These are phyloP conservation scores for Termitomyces sp. DNA, from an alignment of 768 basidiomycete genomes.

Conservation along the genomic window DNA sequence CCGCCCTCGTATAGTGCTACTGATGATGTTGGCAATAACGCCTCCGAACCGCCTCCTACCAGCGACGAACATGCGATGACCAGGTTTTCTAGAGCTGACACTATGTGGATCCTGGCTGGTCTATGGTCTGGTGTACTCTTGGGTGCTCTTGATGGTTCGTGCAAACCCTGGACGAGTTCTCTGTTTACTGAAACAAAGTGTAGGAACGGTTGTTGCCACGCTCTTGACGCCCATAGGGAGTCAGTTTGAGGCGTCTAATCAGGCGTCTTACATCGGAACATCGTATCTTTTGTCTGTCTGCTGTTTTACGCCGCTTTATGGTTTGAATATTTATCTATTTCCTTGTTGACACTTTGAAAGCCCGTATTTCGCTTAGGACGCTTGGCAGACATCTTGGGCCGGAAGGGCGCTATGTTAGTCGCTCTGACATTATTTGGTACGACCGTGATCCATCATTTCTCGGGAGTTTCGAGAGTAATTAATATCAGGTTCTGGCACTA, in stretches of 20 bases:
- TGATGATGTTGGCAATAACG: constrained; percentile 32
- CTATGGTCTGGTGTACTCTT: constrained; percentile 84
- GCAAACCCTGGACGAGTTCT: constrained; percentile 7
- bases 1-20: constrained; percentile 46
- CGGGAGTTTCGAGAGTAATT: constrained; percentile 7
- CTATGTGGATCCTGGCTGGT: constrained; percentile 69
- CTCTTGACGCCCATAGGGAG: constrained; percentile 83
- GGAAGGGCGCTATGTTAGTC: constrained; percentile 84
- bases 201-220: constrained; percentile 86
- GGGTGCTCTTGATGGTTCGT: constrained; percentile 78
- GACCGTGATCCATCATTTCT: constrained; percentile 11
- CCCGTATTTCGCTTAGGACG: constrained; percentile 49
- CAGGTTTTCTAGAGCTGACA: constrained; percentile 50
- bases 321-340: constrained; percentile 33
- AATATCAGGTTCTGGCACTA: constrained; percentile 68
- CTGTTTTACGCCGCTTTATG: constrained; percentile 89
- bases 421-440: constrained; percentile 81
- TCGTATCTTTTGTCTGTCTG: constrained; percentile 85
- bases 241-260: constrained; percentile 74
- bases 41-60: constrained; percentile 20
- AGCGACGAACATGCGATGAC: constrained; percentile 32
- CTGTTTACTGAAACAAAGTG: constrained; percentile 10
- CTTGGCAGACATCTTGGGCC: constrained; percentile 79
- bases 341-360: constrained; percentile 6
- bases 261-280: constrained; percentile 85